Percentiles rank a stretch among this genome's conserved stretches.
Evolutionary conservation across 1,284 basidiomycete genomes (phyloP).

Genomic region (Cutaneotrichosporon curvatum): DNA sequence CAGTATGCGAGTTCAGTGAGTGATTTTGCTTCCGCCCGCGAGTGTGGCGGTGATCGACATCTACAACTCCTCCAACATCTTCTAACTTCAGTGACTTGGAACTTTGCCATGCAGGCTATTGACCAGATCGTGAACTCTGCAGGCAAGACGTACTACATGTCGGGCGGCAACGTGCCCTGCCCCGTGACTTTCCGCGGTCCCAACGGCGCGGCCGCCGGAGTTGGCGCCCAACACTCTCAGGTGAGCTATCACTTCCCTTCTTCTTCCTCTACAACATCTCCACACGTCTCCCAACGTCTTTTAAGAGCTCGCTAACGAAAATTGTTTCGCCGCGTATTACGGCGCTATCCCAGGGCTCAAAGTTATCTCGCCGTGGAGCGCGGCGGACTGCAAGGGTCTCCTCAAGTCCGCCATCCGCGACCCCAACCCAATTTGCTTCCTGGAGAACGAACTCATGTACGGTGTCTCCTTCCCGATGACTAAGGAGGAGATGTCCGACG

Average conservation of each 20-base stretch:
- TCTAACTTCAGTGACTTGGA: conserved; percentile 41
- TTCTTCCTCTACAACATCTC: background rate
- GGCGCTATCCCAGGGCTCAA: conserved; percentile 94
- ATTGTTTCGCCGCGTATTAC: conserved; percentile 92
- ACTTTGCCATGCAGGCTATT: conserved; percentile 63
- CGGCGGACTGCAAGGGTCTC: conserved; percentile 96
- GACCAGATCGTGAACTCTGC: conserved; percentile 99
- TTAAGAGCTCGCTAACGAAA: background rate
- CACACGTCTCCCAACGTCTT: background rate
- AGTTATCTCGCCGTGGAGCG: conserved; percentile 93
- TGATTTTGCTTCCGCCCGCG: conserved; percentile 2
- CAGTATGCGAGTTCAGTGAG: conserved; percentile 92
- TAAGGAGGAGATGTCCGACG: conserved; percentile 85
- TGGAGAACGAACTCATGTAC: conserved; percentile 99
- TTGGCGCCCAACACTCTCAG: conserved; percentile 75
- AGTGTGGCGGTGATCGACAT: no score
- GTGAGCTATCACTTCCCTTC: background rate
- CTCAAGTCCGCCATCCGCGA: conserved; percentile 97
- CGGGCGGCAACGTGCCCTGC: conserved; percentile 94
- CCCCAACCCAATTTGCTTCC: conserved; percentile 91
- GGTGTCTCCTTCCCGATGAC: conserved; percentile 95
- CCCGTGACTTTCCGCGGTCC: conserved; percentile 99
- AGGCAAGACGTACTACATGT: conserved; percentile 99
- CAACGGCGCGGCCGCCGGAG: conserved; percentile 96
- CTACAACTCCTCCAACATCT: background rate